A percentile compares a stretch with the other conserved stretches of the same genome.
Evolutionary conservation across 441 rosid genomes (phyloP).

Genomic region (Bruguiera hainesii): DNA sequence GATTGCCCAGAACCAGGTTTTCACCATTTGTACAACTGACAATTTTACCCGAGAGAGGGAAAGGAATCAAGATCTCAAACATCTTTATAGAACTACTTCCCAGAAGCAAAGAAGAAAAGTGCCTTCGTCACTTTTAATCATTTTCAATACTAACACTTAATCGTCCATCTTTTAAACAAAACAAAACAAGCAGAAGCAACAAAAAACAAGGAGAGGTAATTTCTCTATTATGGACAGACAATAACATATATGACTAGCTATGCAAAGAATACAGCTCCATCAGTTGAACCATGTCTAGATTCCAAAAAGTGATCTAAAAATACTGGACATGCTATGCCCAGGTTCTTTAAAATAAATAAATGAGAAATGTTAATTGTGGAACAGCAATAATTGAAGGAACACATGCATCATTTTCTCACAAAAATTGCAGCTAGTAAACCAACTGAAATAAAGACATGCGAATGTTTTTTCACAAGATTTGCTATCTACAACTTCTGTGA

Average conservation of each 20-base stretch:
- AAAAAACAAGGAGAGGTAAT: too few relatives aligned
- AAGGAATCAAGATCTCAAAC: neutral
- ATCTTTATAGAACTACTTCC: too few relatives aligned
- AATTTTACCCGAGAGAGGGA: neutral
- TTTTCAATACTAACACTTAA: neutral
- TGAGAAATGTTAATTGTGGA: neutral
- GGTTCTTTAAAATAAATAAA: neutral
- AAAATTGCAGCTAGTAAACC: neutral
- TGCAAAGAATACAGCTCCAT: neutral
- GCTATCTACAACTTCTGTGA: slow-evolving; percentile 23
- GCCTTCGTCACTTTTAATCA: neutral
- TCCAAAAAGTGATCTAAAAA: neutral
- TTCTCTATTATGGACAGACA: neutral
- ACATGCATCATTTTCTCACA: neutral
- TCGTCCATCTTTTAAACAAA: neutral
- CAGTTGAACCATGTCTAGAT: neutral
- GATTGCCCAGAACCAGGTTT: neutral
- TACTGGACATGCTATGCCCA: neutral
- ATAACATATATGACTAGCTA: slow-evolving; percentile 1
- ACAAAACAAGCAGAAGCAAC: neutral
- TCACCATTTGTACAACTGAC: too few relatives aligned
- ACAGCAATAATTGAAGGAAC: too few relatives aligned
- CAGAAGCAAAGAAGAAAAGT: neutral
- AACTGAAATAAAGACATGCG: slow-evolving; percentile 12
- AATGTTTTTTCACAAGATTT: slow-evolving; percentile 16